Evolutionary conservation across 306 rosid genomes (phyloP), one percentile per base, ranked within the genome.

Genomic region (Cicer pinnatifidum): DNA sequence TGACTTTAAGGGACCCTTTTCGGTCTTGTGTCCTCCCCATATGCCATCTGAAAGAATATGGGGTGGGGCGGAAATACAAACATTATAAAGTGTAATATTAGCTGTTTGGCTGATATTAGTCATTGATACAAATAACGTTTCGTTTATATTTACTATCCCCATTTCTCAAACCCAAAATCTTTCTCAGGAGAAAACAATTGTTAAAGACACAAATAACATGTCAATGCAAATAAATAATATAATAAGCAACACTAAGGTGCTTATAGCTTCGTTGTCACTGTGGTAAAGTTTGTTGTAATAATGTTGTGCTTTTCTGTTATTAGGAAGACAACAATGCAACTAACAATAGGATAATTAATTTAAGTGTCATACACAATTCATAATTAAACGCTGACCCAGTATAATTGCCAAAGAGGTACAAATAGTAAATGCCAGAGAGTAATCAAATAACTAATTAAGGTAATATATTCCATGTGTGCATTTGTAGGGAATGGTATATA

Each of bases 31-130:
- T 11, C 0, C n/a, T 40, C 76, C 85, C 76, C 72, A 82, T 41
- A 77, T 17, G 11, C 85, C 85, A 67, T 77, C 76, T 0, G 85
- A 82, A 6, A 54, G 17, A 28, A 71, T 43, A 19, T 59, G n/a
- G 12, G 85, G 85, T 2, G 82, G 85, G 9, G 33, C 0, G 1
- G 33, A 0, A 19, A 71, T 9, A 47, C 85, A 82, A 51, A 72
- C 85, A 0, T 6, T 0, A 39, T 19, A 47, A 5, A 0, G 16
- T 12, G 7, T 0, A 4, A 2, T 1, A 9, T 5, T 4, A 17
- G 0, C 1, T 2, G 16, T 11, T 47, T 11, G 6, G 5, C 9
- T 47, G 5, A 47, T 3, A 4, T 3, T 11, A 47, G 7, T 12
- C 6, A 47, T 4, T 47, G 52, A 11, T 47, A 0, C 4, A 3